A percentile compares a stretch with the other conserved stretches of the same genome.
Conservation (phyloP, 768 basidiomycete species). For the Leccinum ochraceum region DNA sequence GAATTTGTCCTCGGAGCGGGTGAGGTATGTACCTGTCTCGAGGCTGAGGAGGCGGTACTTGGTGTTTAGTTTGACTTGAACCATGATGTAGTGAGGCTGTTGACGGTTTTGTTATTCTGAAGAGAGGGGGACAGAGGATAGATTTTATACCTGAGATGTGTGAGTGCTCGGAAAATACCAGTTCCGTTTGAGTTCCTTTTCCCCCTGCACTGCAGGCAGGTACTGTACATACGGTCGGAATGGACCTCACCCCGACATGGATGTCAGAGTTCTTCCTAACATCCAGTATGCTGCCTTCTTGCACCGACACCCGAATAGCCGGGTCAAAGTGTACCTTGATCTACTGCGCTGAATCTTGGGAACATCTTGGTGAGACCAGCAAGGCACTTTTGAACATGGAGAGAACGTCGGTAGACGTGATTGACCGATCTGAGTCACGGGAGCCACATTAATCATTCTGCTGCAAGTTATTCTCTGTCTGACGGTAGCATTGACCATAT, state of each 20-base stretch:
- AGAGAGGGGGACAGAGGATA: neutral
- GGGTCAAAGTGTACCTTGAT: neutral
- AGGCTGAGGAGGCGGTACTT: neutral
- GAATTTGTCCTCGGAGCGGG: neutral
- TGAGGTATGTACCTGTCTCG: neutral
- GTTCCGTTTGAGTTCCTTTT: slow-evolving; percentile 33
- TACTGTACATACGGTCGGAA: neutral
- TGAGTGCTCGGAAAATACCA: neutral
- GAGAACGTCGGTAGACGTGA: no score
- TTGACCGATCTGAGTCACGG: no score
- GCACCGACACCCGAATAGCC: neutral
- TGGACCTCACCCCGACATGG: neutral
- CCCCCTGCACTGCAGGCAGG: neutral
- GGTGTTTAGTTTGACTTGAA: neutral
- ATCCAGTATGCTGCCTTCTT: neutral
- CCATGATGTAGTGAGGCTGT: neutral
- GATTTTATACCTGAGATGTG: neutral
- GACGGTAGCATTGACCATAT: no score
- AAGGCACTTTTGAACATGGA: no score
- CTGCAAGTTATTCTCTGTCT: no score
- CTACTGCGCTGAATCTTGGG: no score
- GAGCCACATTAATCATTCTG: no score
- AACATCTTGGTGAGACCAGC: no score
- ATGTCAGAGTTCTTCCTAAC: neutral
- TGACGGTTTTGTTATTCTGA: neutral